phyloP scores from a whole-genome alignment of 495 filamentous ascomycete species.

The Aspergillus haitiensis region DNA sequence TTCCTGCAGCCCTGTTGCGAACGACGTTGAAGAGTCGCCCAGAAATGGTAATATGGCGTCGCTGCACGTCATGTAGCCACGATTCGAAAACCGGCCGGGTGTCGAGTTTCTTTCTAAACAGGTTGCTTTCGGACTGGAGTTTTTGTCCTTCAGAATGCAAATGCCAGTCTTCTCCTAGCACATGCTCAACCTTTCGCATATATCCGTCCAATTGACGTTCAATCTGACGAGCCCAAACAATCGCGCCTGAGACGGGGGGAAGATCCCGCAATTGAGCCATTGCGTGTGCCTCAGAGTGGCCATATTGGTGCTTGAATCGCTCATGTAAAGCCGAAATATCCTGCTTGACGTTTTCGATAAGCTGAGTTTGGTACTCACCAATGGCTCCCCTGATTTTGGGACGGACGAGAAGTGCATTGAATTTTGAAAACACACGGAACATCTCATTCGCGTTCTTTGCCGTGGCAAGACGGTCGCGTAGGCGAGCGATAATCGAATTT shows the following conservation, averaged over 20 bases:
- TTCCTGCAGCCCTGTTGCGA: conserved; percentile 81
- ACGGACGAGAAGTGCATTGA: conserved; percentile 96
- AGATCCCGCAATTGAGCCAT: conserved; percentile 97
- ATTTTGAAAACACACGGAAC: conserved; percentile 99
- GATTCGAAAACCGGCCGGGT: conserved; percentile 90
- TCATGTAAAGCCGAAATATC: conserved; percentile 92
- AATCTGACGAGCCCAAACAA: conserved; percentile 96
- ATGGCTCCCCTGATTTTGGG: conserved; percentile 98
- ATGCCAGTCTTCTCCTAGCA: conserved; percentile 90
- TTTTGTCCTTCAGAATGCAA: conserved; percentile 94
- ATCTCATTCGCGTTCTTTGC: conserved; percentile 97
- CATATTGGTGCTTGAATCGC: conserved; percentile 98
- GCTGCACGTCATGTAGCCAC: conserved; percentile 86
- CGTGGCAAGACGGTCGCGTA: conserved; percentile 89
- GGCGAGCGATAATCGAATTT: conserved; percentile 95
- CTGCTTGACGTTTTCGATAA: conserved; percentile 95
- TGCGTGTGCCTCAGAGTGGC: conserved; percentile 92
- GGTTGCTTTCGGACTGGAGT: conserved; percentile 78
- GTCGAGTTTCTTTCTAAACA: conserved; percentile 95
- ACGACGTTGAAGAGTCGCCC: conserved; percentile 89
- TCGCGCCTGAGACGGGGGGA: conserved; percentile 91
- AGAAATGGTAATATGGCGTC: conserved; percentile 82
- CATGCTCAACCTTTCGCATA: conserved; percentile 97
- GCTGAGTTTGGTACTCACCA: conserved; percentile 92
- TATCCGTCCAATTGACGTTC: conserved; percentile 91